Base-by-base conservation (phyloP, 768 basidiomycete genomes). In the Hemileccinum rubropunctum region DNA sequence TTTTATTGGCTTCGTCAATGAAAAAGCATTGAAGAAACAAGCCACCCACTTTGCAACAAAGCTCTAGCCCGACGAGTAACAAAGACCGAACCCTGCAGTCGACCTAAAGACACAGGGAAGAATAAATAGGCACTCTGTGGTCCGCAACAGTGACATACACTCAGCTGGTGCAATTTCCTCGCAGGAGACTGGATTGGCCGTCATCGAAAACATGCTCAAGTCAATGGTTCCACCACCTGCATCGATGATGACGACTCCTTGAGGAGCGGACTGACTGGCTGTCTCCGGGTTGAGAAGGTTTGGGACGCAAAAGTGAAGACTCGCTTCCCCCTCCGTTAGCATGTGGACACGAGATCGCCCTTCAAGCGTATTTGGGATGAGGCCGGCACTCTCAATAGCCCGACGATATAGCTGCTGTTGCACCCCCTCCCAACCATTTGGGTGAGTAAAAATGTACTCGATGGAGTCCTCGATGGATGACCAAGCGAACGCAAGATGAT, bases 71-170 rank as follows among this genome's bases (percentile, higher is more conserved):
- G 67, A 11, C 70, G 66, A 18, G 65, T 76, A 14, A 79, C 75
- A 52, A 75, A 77, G 1, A 76, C 67, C 0, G 78, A 78, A 17
- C 78, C 78, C 39, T 72, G 63, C 40, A 78, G 69, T 26, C 69
- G 67, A 60, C 76, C 76, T 78, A 38, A 14, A n/a, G 9, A 11
- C 3, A 15, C 1, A 17, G 20, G 32, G 26, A 6, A 32, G 21
- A 46, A 21, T 32, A 10, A 11, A 27, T n/a, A 18, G 9, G 34
- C 13, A 26, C 34, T 26, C 39, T 10, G 23, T 23, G 3, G 17
- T 26, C 2, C 3, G 3, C 1, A 7, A 21, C 8, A 33, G 4
- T 13, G 12, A 8, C 46, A 13, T 51, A 66, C 68, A 68, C 26
- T 63, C 64, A 45, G 62, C 57, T 18, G 62, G 58, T 21, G 59